A percentile compares a stretch with the other conserved stretches of the same genome.
phyloP scores from a whole-genome alignment of 2,329 filamentous ascomycete genomes.

The Alternaria novae-zelandiae region DNA sequence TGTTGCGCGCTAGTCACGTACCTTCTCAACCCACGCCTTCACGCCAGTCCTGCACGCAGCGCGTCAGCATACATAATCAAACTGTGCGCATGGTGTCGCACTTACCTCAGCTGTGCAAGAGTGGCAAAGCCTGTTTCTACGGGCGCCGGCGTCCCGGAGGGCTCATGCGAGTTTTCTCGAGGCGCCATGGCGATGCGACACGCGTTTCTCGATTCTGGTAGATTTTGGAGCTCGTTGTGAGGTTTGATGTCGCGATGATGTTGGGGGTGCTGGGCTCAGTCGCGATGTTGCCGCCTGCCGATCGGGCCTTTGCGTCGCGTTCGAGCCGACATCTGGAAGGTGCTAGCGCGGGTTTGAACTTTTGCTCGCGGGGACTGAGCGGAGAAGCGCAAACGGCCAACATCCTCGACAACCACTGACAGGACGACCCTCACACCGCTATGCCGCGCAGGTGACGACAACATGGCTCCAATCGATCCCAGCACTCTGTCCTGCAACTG shows the following conservation, averaged over 20 bases:
- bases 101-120: constrained; percentile 79
- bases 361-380: constrained; percentile 23
- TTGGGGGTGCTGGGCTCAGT: constrained; percentile 30
- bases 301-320: constrained; percentile 13
- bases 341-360: constrained; percentile 29
- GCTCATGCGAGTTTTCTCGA: constrained; percentile 61
- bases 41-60: constrained; percentile 63
- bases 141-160: constrained; percentile 62
- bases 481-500: constrained; percentile 66
- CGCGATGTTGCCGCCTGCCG: constrained; percentile 31
- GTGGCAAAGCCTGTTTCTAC: constrained; percentile 83
- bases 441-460: constrained; percentile 37
- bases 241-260: constrained; percentile 40
- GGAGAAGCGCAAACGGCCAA: constrained; percentile 20
- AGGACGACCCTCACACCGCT: constrained; percentile 25
- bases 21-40: constrained; percentile 74
- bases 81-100: constrained; percentile 39
- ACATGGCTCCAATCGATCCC: constrained; percentile 51
- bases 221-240: constrained; percentile 34
- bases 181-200: constrained; percentile 57
- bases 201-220: constrained; percentile 12
- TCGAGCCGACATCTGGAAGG: constrained; percentile 16
- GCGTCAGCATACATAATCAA: constrained; percentile 37
- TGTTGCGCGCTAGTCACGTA: constrained; percentile 44
- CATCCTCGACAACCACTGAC: constrained; percentile 18